A percentile compares a stretch with the other conserved stretches of the same genome.
These are phyloP conservation scores for Linanthus parryae DNA, from an alignment of 148 eudicot species.

Conservation along the genomic window DNA sequence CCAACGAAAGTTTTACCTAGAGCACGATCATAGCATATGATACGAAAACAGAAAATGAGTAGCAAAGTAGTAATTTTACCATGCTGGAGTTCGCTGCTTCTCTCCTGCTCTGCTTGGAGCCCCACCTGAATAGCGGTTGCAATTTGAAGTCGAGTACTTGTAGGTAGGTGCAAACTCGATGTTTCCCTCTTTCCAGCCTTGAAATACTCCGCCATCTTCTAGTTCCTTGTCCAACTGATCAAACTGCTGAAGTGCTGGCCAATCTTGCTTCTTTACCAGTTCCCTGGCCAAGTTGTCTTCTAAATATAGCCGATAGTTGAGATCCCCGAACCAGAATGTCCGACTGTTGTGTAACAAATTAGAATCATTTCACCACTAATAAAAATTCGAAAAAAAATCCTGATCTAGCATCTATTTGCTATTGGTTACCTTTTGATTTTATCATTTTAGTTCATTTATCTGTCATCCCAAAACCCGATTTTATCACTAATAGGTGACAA, in stretches of 20 bases:
- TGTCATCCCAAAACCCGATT: too few species aligned
- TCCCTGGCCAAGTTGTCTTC: slow-evolving; percentile 49
- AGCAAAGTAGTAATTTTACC: too few species aligned
- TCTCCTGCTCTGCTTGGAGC: slow-evolving; percentile 44
- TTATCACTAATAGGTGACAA: too few species aligned
- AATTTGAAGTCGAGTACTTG: slow-evolving; percentile 47
- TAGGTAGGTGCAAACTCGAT: slow-evolving; percentile 60
- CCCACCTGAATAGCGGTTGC: slow-evolving; percentile 48
- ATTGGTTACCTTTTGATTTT: too few species aligned
- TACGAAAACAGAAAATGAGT: too few species aligned
- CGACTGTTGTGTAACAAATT: slow-evolving; percentile 30
- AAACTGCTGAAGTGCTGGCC: slow-evolving; percentile 42
- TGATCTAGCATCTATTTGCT: too few species aligned
- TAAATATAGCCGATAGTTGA: slow-evolving; percentile 47
- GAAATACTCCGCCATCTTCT: slow-evolving; percentile 49
- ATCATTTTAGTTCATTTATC: too few species aligned
- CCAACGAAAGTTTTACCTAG: too few species aligned
- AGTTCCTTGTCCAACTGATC: slow-evolving; percentile 52
- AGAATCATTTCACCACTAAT: not conserved
- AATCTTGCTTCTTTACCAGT: slow-evolving; percentile 37
- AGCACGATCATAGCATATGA: too few species aligned
- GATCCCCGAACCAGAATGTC: slow-evolving; percentile 75
- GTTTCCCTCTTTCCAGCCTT: slow-evolving; percentile 62
- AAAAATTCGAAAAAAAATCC: too few species aligned
- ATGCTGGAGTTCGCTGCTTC: slow-evolving; percentile 67